Evolutionary conservation across 108 stramenopile genomes (phyloP), one percentile per base, ranked within the genome.

Genomic region (Skeletonema marinoi): DNA sequence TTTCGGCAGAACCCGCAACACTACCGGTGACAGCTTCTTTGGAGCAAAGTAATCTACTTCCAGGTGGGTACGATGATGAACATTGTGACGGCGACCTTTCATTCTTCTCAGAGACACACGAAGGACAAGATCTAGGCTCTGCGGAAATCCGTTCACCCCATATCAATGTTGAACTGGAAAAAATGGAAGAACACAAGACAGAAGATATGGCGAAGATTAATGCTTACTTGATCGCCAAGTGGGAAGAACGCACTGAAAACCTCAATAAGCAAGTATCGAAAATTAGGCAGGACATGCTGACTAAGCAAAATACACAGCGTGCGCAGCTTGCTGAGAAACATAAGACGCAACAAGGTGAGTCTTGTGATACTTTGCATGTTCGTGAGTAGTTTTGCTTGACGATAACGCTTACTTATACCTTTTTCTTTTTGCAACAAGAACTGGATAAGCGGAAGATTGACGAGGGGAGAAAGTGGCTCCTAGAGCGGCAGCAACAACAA

Each of bases 31-130:
- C 54, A 5, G 6, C 19, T 56, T 25, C 54, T 56, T 10, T 29
- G 9, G 25, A 56, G 54, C 54, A 56, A 25, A 25, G 25, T 9
- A 25, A 56, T 56, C 21, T 54, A 6, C 6, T 54, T 54, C 21
- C 6, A 7, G 54, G 25, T n/a, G 54, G 9, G 19, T 6, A 56
- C n/a, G 48, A 17, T 50, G 48, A 0, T 5, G 48, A 50, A 17
- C 0, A 29, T 29, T 56, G 48, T 56, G 44, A n/a, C 3, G 54
- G 54, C 25, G 54, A 56, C 21, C 78, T 91, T 25, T 32, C 38
- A 44, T 92, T 92, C 42, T 92, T 83, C 71, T 72, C 76, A 7
- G 74, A 83, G 41, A 86, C 88, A 17, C 88, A 92, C 70, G 90
- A 92, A 68, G 88, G 86, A 25, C 88, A 92, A 72, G 86, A 90